These are phyloP conservation scores for Artemisia annua DNA, from an alignment of 129 eudicot species.

Conservation along the genomic window DNA sequence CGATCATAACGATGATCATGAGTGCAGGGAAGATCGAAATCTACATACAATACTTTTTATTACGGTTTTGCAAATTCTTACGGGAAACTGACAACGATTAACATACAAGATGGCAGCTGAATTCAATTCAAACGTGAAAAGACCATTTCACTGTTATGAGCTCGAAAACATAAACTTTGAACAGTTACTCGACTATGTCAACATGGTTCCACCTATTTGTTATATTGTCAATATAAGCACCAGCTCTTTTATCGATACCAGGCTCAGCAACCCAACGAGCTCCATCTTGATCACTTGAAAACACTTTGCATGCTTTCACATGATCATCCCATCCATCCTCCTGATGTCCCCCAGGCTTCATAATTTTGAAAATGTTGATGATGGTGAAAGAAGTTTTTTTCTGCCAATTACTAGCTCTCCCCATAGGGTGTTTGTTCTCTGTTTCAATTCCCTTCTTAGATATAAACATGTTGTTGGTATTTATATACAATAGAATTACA, in stretches of 20 bases:
- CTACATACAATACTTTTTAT: too few species aligned
- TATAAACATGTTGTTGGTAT: too few species aligned
- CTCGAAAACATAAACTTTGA: background rate
- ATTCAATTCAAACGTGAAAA: too few species aligned
- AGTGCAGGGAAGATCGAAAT: too few species aligned
- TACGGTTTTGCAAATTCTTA: too few species aligned
- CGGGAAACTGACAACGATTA: too few species aligned
- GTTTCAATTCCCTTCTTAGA: background rate
- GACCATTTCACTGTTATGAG: too few species aligned
- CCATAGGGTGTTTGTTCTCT: slow-evolving; percentile 13
- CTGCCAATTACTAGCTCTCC: slow-evolving; percentile 21
- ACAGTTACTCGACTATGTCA: slow-evolving; percentile 12
- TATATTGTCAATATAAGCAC: slow-evolving; percentile 29
- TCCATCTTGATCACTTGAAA: slow-evolving; percentile 33
- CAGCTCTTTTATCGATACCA: slow-evolving; percentile 32
- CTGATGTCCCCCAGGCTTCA: slow-evolving; percentile 15
- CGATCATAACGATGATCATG: too few species aligned
- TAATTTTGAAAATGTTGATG: slow-evolving; percentile 20
- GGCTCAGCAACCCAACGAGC: slow-evolving; percentile 35
- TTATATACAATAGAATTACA: too few species aligned
- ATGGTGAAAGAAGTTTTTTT: slow-evolving; percentile 15
- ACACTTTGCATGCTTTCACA: slow-evolving; percentile 30
- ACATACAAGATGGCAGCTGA: too few species aligned
- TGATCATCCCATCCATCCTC: slow-evolving; percentile 24
- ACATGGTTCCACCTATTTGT: slow-evolving; percentile 31